Evolutionary conservation across 208 protist genomes (phyloP).

Genomic region (Phytomonas sp.): DNA sequence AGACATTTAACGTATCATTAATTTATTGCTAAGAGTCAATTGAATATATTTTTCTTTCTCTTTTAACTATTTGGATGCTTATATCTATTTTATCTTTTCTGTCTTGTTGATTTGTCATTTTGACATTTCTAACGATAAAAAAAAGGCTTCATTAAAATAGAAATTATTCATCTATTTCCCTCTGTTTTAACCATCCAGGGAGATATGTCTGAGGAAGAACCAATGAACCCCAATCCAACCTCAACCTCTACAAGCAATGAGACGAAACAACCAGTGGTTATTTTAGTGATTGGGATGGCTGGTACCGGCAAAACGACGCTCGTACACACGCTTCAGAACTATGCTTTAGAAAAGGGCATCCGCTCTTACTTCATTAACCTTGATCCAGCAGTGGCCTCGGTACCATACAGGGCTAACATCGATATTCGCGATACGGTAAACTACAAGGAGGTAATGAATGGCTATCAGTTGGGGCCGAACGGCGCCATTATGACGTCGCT

Average conservation of each 20-base stretch:
- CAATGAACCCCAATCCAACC: neutral
- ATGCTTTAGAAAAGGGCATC: slow-evolving; percentile 72
- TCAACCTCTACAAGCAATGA: neutral
- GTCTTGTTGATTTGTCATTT: neutral
- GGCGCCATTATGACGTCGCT: slow-evolving; percentile 98
- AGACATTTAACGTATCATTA: neutral
- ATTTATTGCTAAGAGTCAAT: neutral
- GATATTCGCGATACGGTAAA: slow-evolving; percentile 99
- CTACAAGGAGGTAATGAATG: slow-evolving; percentile 98
- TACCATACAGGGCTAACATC: slow-evolving; percentile 96
- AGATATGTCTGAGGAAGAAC: neutral
- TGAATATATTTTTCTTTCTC: neutral
- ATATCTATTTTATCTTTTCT: neutral
- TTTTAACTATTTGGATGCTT: slow-evolving; percentile 8
- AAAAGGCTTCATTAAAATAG: neutral
- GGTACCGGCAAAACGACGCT: slow-evolving; percentile 98
- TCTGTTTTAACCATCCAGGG: neutral
- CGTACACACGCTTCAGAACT: slow-evolving; percentile 93
- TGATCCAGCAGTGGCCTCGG: slow-evolving; percentile 94
- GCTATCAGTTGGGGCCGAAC: slow-evolving; percentile 97
- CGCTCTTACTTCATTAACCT: slow-evolving; percentile 96
- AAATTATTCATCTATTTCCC: neutral
- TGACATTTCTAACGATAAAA: neutral
- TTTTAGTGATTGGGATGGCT: slow-evolving; percentile 98
- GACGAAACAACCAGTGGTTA: slow-evolving; percentile 68